Evolutionary conservation across 371 early-diverging fungal genomes (phyloP), one percentile per base, ranked within the genome.

Genomic region (Mucor lusitanicus): DNA sequence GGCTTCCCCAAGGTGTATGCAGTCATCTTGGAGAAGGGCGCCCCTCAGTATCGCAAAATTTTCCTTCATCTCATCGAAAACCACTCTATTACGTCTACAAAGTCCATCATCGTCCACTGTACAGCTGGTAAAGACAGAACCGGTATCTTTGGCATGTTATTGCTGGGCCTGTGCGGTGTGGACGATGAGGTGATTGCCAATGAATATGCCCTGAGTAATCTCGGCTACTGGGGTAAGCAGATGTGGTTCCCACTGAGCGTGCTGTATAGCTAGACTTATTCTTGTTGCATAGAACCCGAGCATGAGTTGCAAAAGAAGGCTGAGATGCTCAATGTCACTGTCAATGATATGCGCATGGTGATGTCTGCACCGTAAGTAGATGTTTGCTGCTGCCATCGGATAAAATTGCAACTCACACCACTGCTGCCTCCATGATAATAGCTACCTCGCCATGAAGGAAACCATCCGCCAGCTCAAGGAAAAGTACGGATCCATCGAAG

Each of bases 91-190:
- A 83, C 46, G 82, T 71, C 73, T 2, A 75, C 72, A 15, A 61
- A 73, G 17, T 73, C 94, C 0, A 83, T 95, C 9, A 79, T 94
- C 65, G 88, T 95, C 35, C 95, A 95, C 70, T 95, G 95, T 77
- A 91, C 93, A 13, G 93, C 93, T 30, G 95, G 95, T 55, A 95
- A 95, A 76, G 96, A 95, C 68, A 85, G 96, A 50, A 95, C 96
- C 1, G 96, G 96, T 17, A 80, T 95, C 32, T 85, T 90, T 46
- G 83, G 85, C 25, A 91, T 92, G 76, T 69, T 96, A 56, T 64
- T 94, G 35, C 81, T 92, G 40, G 84, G 86, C 30, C 78, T 92
- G 12, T 85, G 90, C 57, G 93, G 88, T 12, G 93, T 95, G 1
- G 85, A 88, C 61, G 90, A 90, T 35, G 87, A 88, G 44, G 73